These are phyloP conservation scores for Fusarium goolgardi DNA, from an alignment of 2,329 filamentous ascomycete genomes.

Conservation along the genomic window DNA sequence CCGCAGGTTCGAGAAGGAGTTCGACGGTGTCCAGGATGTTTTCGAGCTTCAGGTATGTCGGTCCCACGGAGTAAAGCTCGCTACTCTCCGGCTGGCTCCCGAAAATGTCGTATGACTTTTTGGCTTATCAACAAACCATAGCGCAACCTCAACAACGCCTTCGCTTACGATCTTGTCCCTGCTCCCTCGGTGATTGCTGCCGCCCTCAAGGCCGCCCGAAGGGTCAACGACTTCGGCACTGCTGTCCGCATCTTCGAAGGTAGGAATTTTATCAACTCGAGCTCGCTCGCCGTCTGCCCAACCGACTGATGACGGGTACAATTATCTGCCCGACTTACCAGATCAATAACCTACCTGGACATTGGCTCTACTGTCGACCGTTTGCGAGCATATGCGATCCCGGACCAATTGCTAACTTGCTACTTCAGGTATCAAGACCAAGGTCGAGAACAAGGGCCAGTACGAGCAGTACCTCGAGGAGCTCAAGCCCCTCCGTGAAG, in stretches of 20 bases:
- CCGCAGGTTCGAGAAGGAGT: conserved; percentile 97
- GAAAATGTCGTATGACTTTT: conserved; percentile 50
- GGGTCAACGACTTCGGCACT: conserved; percentile 98
- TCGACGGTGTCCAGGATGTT: conserved; percentile 95
- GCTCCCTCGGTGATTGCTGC: conserved; percentile 90
- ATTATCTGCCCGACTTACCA: conserved; percentile 10
- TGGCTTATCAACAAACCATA: conserved; percentile 51
- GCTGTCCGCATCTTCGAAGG: conserved; percentile 99
- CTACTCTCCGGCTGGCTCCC: conserved; percentile 38
- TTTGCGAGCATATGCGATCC: conserved; percentile 7
- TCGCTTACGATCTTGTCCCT: conserved; percentile 99
- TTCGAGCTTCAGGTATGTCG: conserved; percentile 94
- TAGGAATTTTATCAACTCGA: conserved; percentile 59
- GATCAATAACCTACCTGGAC: conserved; percentile 17
- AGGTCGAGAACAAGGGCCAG: conserved; percentile 98
- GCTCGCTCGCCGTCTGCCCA: conserved; percentile 24
- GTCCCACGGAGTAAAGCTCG: conserved; percentile 40
- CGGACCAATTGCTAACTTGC: conserved; percentile 33
- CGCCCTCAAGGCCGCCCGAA: conserved; percentile 90
- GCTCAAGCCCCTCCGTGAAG: conserved; percentile 91
- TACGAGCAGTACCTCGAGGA: conserved; percentile 96
- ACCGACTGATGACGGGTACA: conserved; percentile 19
- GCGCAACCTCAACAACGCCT: conserved; percentile 99
- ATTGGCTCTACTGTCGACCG: conserved; percentile 2
- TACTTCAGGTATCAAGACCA: conserved; percentile 90